Conservation (phyloP, 257 asterid species). For the Gardenia jasminoides region DNA sequence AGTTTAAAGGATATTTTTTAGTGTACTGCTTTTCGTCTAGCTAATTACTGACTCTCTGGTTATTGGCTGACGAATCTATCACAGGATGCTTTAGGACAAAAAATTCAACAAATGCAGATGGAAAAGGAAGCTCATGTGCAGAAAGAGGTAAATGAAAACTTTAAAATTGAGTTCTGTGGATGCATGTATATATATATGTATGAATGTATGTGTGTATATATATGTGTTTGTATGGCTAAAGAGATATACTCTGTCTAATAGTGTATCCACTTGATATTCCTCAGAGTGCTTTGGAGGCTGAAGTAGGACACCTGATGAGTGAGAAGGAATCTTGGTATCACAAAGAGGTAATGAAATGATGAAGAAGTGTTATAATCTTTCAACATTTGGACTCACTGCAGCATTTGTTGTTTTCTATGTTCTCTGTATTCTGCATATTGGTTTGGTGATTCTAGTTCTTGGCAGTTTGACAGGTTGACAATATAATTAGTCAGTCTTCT, state of each 20-base stretch:
- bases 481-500: not conserved
- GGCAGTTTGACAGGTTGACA: not conserved
- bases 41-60: not conserved
- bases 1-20: not conserved
- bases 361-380: slow-evolving; percentile 11
- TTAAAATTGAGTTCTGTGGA: not conserved
- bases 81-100: slow-evolving; percentile 43
- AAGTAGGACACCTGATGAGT: slow-evolving; percentile 41
- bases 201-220: too few species aligned
- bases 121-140: slow-evolving; percentile 42
- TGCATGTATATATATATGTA: too few species aligned
- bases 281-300: slow-evolving; percentile 43
- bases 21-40: not conserved
- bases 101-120: slow-evolving; percentile 32
- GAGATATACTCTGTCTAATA: not conserved
- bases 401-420: not conserved
- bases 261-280: slow-evolving; percentile 17
- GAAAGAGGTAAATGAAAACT: slow-evolving; percentile 38
- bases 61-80: slow-evolving; percentile 21
- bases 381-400: not conserved
- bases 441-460: not conserved
- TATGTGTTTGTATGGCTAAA: too few species aligned
- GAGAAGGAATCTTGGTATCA: slow-evolving; percentile 55
- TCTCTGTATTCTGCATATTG: not conserved
- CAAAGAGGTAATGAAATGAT: slow-evolving; percentile 48